Conservation (phyloP, 345 rosid genomes). For the Garcia nutans region DNA sequence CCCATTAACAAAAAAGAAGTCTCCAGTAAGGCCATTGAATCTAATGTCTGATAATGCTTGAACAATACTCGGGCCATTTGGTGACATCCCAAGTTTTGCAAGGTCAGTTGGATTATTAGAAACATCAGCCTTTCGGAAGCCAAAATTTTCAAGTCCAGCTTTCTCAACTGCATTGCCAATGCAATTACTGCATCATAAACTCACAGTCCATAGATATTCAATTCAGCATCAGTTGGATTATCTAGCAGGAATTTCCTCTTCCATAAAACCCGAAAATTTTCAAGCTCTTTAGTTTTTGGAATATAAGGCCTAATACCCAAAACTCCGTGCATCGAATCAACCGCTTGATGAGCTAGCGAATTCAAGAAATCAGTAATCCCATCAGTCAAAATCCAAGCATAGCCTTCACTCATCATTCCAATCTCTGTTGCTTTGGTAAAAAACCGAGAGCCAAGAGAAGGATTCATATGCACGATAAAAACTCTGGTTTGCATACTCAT, state of each 20-base stretch:
- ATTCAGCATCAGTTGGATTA: conserved; percentile 15
- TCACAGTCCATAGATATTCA: conserved; percentile 30
- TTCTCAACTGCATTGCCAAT: conserved; percentile 43
- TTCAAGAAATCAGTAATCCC: conserved; percentile 22
- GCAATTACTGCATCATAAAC: conserved; percentile 48
- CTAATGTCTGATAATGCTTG: conserved; percentile 11
- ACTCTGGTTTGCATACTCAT: conserved; percentile 58
- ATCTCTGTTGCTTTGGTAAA: conserved; percentile 39
- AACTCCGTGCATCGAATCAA: conserved; percentile 44
- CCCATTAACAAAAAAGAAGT: conserved; percentile 34
- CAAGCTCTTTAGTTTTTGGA: conserved; percentile 19
- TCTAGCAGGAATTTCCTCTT: conserved; percentile 24
- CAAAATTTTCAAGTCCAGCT: background rate
- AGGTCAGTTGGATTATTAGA: conserved; percentile 10
- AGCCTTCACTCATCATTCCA: conserved; percentile 63
- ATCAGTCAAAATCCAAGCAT: conserved; percentile 49
- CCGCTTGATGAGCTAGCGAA: background rate
- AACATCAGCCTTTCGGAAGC: conserved; percentile 10
- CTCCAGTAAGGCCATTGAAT: conserved; percentile 40
- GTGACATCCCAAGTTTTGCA: conserved; percentile 18
- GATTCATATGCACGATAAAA: conserved; percentile 47
- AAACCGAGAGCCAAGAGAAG: conserved; percentile 31
- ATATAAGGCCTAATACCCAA: conserved; percentile 33
- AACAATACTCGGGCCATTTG: conserved; percentile 28
- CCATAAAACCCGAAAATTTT: conserved; percentile 28